Base-by-base conservation (phyloP, 78 protist genomes). In the Dictyostelium purpureum region DNA sequence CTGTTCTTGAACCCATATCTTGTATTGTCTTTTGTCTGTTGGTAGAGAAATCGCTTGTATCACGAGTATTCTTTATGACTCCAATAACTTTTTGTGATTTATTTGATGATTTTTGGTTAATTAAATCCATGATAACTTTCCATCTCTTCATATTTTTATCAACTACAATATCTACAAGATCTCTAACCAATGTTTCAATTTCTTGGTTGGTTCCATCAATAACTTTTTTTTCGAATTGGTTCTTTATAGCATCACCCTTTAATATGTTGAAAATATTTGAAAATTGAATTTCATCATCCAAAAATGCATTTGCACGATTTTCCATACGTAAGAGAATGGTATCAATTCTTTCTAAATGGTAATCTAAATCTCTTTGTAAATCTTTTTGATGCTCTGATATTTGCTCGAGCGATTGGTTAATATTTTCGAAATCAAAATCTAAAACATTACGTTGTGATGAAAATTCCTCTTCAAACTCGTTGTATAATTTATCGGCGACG, bases 271-370 rank as follows among this genome's bases (percentile, higher is more conserved):
- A 33, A 1, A 85, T 24, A 31, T 93, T 93, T n/a, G 52, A 38
- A 0, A 93, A 38, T 42, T 61, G 28, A 51, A 93, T 70, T 21
- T 77, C 24, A 33, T 94, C 77, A 49, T 94, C 96, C 12, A 94
- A 18, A 26, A 94, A 94, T 12, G 33, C 45, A 47, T 82, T 69
- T 3, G 95, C 94, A 33, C 91, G 35, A n/a, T 63, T 87, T 49
- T 88, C 91, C 88, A 94, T 74, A 43, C 66, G 69, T 6, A 79
- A 26, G 0, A 94, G 47, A 9, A 90, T 47, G 4, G 71, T 75
- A 19, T 88, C 96, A 52, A 94, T 90, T 38, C 90, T 69, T 21
- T 94, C 66, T 59, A 90, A 49, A 31, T 78, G 85, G 26, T 69
- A 54, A 12, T 81, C 78, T 14, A 94, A 73, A 38, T 90, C 95